Evolutionary conservation across 768 basidiomycete species (phyloP), one percentile per base, ranked within the genome.

Genomic region (Mycena leptocephala): DNA sequence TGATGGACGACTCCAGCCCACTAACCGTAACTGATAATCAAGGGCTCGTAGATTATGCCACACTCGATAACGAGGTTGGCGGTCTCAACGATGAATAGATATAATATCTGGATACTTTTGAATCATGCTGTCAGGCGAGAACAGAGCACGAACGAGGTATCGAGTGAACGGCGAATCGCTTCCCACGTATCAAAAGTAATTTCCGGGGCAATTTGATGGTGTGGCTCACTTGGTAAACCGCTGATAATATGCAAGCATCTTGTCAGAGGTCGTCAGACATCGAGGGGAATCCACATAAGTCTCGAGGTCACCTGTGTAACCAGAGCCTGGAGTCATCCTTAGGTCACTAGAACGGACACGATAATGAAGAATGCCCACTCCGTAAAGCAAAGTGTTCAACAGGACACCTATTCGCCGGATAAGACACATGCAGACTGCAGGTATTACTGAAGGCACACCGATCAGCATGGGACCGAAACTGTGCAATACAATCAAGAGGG

Each of bases 381-480:
- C 39, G 39, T 41, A 41, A 13, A 41, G 18, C 39, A 41, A 33
- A 37, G 61, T 64, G 33, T 77, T 77, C 59, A 77, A 37, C 33
- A 70, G 4, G 30, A 70, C 76, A 10, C 76, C 76, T 72, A 26
- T 1, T 26, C n/a, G 56, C 41, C 24, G 8, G 26, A 18, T 74
- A 8, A 59, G 53, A 71, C 26, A 20, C 14, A 20, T 26, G 22
- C n/a, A 61, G 32, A 26, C 3, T 7, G n/a, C n/a, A 11, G 20
- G 14, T 33, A n/a, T 1, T n/a, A n/a, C n/a, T 18, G 8, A 13
- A 24, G 2, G 46, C 73, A 26, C 30, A 75, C 74, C 74, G 37
- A 75, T 71, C 26, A 76, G 64, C 63, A 76, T 62, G 43, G 75
- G 75, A 32, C 70, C 69, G 9, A 67, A 76, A 28, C 75, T 71